Evolutionary conservation across 2,329 filamentous ascomycete species (phyloP), one percentile per base, ranked within the genome.

Genomic region (Gremmenia infestans): DNA sequence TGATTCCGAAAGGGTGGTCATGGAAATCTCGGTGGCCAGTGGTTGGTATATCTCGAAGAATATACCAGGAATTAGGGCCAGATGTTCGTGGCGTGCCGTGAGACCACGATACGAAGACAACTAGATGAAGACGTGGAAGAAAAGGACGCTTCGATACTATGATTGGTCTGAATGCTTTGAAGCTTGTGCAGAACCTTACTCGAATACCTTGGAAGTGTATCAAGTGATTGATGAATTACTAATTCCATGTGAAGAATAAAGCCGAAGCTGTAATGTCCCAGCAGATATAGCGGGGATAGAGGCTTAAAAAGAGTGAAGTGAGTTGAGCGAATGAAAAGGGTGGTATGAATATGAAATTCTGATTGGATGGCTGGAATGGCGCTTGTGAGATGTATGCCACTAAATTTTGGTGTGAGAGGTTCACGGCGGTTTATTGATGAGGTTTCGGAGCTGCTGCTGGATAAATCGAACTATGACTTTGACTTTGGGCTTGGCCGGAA

Each of bases 281-380:
- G 40, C 12, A 43, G n/a, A 43, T 19, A 47, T 47, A 47, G 22
- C 22, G 45, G 45, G 22, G 45, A 17, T 17, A 23, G 45, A 47
- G 45, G 45, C 45, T 47, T 14, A 42, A 43, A 51, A 51, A 6
- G 14, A 32, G 15, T 43, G 49, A 42, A n/a, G 37, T 51, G 2
- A 45, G 49, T 39, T 51, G 49, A 43, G 49, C 49, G 49, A 51
- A 51, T 51, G 49, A 51, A 42, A 51, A 39, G 39, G 36, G 19
- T 37, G 49, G 49, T 50, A 51, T 39, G 22, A 42, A 28, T 8
- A 7, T 9, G 15, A 51, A 28, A 17, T 11, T 17, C 35, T 51
- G 49, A 51, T 51, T 51, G 49, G 49, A n/a, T 15, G 45, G 11
- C 23, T 47, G 23, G 23, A 15, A 47, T 47, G 23, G 12, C 5